phyloP scores from a whole-genome alignment of 257 asterid species.

The Petrea volubilis region DNA sequence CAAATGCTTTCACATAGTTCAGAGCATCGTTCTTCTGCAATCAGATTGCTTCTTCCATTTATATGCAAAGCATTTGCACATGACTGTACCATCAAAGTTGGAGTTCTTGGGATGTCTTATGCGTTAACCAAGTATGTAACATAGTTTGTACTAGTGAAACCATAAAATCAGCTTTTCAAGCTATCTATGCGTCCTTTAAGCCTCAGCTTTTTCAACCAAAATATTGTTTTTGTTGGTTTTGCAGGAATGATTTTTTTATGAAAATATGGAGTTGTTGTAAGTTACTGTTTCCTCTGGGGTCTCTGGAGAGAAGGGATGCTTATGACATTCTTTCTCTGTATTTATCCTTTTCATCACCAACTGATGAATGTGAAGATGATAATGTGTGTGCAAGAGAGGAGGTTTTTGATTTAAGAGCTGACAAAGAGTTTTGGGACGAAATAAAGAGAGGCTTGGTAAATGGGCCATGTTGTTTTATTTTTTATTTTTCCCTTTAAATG shows the following conservation, averaged over 20 bases:
- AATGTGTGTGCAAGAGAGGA: constrained; percentile 36
- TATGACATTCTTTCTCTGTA: constrained; percentile 76
- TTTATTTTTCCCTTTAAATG: background rate
- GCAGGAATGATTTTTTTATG: constrained; percentile 55
- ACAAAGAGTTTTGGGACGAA: constrained; percentile 78
- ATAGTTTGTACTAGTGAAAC: constrained; percentile 10
- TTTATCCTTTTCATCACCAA: constrained; percentile 53
- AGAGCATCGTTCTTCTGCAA: constrained; percentile 77
- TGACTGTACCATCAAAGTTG: constrained; percentile 45
- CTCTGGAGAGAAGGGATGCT: constrained; percentile 88
- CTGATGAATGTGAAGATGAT: constrained; percentile 47
- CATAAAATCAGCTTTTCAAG: constrained; percentile 9
- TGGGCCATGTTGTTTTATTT: constrained; percentile 1
- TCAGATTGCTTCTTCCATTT: constrained; percentile 71
- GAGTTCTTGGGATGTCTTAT: constrained; percentile 46
- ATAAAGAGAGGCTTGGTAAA: constrained; percentile 86
- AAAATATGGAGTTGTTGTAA: constrained; percentile 76
- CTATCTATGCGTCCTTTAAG: background rate
- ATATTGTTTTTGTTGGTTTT: constrained; percentile 25
- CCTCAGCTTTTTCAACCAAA: constrained; percentile 1
- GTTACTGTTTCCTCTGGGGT: constrained; percentile 64
- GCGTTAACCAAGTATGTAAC: constrained; percentile 59
- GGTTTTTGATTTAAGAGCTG: constrained; percentile 55
- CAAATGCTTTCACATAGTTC: constrained; percentile 64
- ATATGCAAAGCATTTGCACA: constrained; percentile 58